Evolutionary conservation across 1,284 basidiomycete genomes (phyloP).

Genomic region (Peniophora sp.): DNA sequence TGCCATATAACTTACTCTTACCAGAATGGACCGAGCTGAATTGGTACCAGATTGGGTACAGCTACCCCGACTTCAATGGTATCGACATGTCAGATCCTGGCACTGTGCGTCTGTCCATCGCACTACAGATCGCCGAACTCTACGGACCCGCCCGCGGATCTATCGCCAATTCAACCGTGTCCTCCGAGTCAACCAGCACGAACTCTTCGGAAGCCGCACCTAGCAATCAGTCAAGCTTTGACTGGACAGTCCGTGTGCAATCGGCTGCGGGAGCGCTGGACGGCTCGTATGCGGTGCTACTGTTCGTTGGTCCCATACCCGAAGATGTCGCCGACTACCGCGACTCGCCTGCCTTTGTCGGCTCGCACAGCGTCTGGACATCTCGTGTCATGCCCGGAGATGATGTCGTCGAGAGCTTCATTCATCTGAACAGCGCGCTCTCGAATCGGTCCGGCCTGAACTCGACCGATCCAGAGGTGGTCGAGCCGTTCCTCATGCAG

Average conservation of each 20-base stretch:
- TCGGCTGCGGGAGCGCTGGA: slow-evolving; percentile 34
- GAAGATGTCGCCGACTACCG: slow-evolving; percentile 26
- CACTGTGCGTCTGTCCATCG: slow-evolving; percentile 25
- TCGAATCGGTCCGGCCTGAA: slow-evolving; percentile 16
- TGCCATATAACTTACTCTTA: too few relatives aligned
- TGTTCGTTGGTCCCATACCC: slow-evolving; percentile 35
- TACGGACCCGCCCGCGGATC: slow-evolving; percentile 9
- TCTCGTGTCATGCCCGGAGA: slow-evolving; percentile 21
- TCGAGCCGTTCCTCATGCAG: slow-evolving; percentile 29
- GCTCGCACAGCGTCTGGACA: slow-evolving; percentile 29
- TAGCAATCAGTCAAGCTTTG: slow-evolving; percentile 13
- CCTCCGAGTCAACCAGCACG: too few relatives aligned
- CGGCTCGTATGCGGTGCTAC: slow-evolving; percentile 28
- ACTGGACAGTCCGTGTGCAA: slow-evolving; percentile 35
- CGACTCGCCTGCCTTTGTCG: slow-evolving; percentile 24
- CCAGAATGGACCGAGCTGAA: too few relatives aligned
- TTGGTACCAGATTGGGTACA: slow-evolving; percentile 25
- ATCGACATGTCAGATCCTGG: slow-evolving; percentile 21
- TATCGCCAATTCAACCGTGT: too few relatives aligned
- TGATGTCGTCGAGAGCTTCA: slow-evolving; percentile 44
- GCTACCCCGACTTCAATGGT: slow-evolving; percentile 37
- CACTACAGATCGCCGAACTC: slow-evolving; percentile 21
- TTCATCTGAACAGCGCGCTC: slow-evolving; percentile 34
- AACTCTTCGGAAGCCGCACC: too few relatives aligned
- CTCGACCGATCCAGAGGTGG: slow-evolving; percentile 25